Conservation (phyloP, 441 rosid species). For the Syzygium malaccense region DNA sequence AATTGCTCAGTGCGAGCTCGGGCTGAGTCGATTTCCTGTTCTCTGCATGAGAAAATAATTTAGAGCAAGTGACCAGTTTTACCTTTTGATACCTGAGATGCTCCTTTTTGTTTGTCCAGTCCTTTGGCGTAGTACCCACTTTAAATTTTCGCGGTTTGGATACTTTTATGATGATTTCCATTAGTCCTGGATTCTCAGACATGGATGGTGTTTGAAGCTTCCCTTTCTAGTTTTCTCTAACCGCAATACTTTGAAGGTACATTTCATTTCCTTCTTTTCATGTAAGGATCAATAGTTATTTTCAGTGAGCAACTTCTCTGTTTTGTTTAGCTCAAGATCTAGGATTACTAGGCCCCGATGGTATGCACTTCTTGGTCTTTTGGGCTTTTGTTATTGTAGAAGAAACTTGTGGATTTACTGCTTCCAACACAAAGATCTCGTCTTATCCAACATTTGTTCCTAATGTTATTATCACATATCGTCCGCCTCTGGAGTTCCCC, state of each 20-base stretch:
- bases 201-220: background rate
- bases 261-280: background rate
- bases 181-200: background rate
- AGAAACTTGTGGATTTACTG: background rate
- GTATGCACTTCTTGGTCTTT: background rate
- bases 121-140: background rate
- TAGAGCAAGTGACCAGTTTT: background rate
- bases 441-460: background rate
- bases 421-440: background rate
- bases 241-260: background rate
- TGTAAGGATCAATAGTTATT: background rate
- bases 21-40: slow-evolving; percentile 4
- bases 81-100: background rate
- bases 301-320: background rate
- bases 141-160: background rate
- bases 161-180: background rate
- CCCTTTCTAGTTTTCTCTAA: background rate
- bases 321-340: background rate
- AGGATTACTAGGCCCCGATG: background rate
- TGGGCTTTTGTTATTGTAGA: background rate
- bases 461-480: background rate
- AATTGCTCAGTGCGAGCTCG: slow-evolving; percentile 34
- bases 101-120: background rate
- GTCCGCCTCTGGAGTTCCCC: background rate
- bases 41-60: background rate